phyloP scores from a whole-genome alignment of 2,329 filamentous ascomycete genomes.

The Pseudogymnoascus sp. region DNA sequence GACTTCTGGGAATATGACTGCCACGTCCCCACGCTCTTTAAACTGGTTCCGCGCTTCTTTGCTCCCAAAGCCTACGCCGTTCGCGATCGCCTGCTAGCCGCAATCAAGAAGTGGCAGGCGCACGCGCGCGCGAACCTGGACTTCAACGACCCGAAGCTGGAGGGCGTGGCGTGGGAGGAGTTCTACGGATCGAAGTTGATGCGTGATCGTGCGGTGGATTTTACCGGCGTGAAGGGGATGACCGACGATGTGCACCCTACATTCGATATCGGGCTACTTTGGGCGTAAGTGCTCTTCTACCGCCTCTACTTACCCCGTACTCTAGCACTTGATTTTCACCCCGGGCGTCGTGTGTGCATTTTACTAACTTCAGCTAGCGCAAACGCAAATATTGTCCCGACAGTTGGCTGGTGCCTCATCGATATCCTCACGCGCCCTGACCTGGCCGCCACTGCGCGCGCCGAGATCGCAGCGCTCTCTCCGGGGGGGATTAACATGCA shows the following conservation, averaged over 20 bases:
- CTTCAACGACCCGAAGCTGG: conserved; percentile 13
- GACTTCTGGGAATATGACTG: conserved; percentile 27
- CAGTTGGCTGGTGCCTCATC: conserved; percentile 22
- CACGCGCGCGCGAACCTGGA: conserved; percentile 18
- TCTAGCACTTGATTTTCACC: neutral
- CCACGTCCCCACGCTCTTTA: conserved; percentile 17
- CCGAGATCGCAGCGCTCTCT: conserved; percentile 16
- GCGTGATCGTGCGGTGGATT: conserved; percentile 15
- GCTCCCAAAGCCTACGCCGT: conserved; percentile 18
- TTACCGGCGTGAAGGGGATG: conserved; percentile 10
- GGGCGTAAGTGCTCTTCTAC: conserved; percentile 14
- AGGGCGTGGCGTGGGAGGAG: conserved; percentile 23
- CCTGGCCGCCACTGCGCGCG: conserved; percentile 17
- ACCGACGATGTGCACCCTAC: conserved; percentile 13
- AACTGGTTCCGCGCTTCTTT: conserved; percentile 22
- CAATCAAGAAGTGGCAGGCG: conserved; percentile 22
- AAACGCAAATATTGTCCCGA: conserved; percentile 22
- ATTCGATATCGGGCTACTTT: conserved; percentile 20
- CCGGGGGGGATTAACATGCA: conserved; percentile 14
- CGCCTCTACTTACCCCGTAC: neutral
- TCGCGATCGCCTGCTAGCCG: conserved; percentile 19
- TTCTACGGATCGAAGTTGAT: conserved; percentile 25
- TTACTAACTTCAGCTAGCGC: conserved; percentile 15
- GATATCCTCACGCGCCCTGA: conserved; percentile 18
- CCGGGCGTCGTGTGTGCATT: neutral